Evolutionary conservation across 371 early-diverging fungal species (phyloP), one percentile per base, ranked within the genome.

Genomic region (Mucor lusitanicus): DNA sequence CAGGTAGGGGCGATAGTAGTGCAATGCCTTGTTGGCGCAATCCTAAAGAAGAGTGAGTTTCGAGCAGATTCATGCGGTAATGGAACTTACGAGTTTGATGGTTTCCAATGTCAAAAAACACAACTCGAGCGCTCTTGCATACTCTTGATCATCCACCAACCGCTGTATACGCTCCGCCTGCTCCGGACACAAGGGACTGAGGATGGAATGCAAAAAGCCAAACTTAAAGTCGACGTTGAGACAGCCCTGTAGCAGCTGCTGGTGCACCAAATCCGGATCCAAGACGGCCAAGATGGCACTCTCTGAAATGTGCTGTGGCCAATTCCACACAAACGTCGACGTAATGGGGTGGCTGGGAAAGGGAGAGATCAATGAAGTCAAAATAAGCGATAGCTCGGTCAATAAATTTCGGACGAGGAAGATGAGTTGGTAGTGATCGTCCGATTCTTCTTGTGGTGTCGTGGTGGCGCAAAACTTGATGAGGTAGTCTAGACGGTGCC

Each of bases 31-130:
- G 35, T 79, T 79, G 19, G 76, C 79, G 25, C 69, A 70, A 33
- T 72, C 67, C 69, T n/a, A n/a, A n/a, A n/a, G n/a, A n/a, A n/a
- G n/a, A n/a, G n/a, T n/a, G n/a, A n/a, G n/a, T n/a, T n/a, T n/a
- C n/a, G n/a, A n/a, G n/a, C n/a, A n/a, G n/a, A n/a, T n/a, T n/a
- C n/a, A n/a, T n/a, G n/a, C n/a, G n/a, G n/a, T n/a, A n/a, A n/a
- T n/a, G n/a, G n/a, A 5, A 25, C 54, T 55, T 78, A 91, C 92
- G 74, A 93, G 70, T 67, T 91, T 91, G 86, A 93, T 91, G 40
- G 84, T 73, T 68, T 93, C 93, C 25, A 91, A 39, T 7, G 90
- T 84, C 56, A 88, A 84, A 75, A 91, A 91, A 63, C 85, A 87
- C 50, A 78, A 65, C 13, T 85, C 76, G 65, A 93, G 67, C 0